Evolutionary conservation across 805 yeast genomes (phyloP).

Genomic region (Kuraishia piskuri): DNA sequence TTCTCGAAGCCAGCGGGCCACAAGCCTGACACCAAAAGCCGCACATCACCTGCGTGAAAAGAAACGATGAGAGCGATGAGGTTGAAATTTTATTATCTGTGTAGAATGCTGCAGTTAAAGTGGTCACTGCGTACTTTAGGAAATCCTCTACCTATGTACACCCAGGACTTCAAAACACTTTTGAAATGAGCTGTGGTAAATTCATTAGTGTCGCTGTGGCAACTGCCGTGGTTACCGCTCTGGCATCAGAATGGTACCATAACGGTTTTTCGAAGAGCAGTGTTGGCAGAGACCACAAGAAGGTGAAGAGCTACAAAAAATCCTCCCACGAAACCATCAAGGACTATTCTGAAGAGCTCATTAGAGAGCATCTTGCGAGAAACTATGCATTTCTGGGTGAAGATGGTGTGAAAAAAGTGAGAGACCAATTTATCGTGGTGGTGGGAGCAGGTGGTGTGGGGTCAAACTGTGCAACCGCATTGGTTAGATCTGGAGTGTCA

Average conservation of each 20-base stretch:
- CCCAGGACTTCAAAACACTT: background rate
- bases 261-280: background rate
- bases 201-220: background rate
- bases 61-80: constrained; percentile 1
- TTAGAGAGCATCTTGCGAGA: constrained; percentile 87
- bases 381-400: constrained; percentile 89
- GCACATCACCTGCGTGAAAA: constrained; percentile 3
- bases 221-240: background rate
- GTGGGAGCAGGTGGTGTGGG: constrained; percentile 99
- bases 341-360: constrained; percentile 55
- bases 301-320: background rate
- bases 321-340: constrained; percentile 3
- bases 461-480: constrained; percentile 89
- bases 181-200: background rate
- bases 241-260: background rate
- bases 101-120: background rate
- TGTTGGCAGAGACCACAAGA: background rate
- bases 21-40: no score
- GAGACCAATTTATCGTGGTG: constrained; percentile 65
- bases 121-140: no score
- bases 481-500: constrained; percentile 85
- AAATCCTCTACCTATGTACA: no score
- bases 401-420: constrained; percentile 68
- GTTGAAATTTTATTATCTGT: background rate
- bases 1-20: no score